A percentile compares a stretch with the other conserved stretches of the same genome.
Evolutionary conservation across 805 yeast species (phyloP).

Genomic region (Wickerhamomyces xylosicus): DNA sequence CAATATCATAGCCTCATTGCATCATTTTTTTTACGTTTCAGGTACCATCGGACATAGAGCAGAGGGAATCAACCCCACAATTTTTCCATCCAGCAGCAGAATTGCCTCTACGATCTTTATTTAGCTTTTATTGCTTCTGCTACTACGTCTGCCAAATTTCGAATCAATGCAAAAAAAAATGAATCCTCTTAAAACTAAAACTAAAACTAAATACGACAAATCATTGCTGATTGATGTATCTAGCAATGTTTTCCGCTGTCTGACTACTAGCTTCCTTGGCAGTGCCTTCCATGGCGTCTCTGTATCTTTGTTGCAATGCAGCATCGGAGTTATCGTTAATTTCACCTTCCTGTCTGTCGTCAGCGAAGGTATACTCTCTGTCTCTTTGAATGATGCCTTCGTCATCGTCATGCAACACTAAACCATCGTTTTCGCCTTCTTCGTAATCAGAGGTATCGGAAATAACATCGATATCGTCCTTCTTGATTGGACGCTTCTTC

Average conservation of each 20-base stretch:
- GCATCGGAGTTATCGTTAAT: constrained; percentile 30
- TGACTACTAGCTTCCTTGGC: constrained; percentile 52
- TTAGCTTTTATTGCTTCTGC: no score
- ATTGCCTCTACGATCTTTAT: no score
- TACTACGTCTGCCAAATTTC: no score
- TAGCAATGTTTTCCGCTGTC: constrained; percentile 66
- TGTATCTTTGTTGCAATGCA: constrained; percentile 57
- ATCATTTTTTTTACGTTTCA: no score
- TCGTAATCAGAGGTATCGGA: constrained; percentile 43
- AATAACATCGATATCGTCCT: constrained; percentile 35
- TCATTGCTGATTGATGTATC: constrained; percentile 38
- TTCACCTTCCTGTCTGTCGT: constrained; percentile 51
- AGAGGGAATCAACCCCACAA: no score
- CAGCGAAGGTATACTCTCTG: constrained; percentile 65
- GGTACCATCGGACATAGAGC: no score
- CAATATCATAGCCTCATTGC: no score
- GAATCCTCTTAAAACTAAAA: no score
- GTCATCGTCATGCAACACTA: constrained; percentile 30
- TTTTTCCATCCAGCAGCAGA: no score
- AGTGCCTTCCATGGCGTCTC: constrained; percentile 56
- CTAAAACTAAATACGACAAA: no score
- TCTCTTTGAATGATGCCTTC: constrained; percentile 33
- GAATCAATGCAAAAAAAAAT: no score
- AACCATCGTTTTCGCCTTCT: constrained; percentile 32
- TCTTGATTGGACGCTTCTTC: constrained; percentile 20